A percentile compares a stretch with the other conserved stretches of the same genome.
These are phyloP conservation scores for Blastobotrys elegans DNA, from an alignment of 1,139 yeast genomes.

Conservation along the genomic window DNA sequence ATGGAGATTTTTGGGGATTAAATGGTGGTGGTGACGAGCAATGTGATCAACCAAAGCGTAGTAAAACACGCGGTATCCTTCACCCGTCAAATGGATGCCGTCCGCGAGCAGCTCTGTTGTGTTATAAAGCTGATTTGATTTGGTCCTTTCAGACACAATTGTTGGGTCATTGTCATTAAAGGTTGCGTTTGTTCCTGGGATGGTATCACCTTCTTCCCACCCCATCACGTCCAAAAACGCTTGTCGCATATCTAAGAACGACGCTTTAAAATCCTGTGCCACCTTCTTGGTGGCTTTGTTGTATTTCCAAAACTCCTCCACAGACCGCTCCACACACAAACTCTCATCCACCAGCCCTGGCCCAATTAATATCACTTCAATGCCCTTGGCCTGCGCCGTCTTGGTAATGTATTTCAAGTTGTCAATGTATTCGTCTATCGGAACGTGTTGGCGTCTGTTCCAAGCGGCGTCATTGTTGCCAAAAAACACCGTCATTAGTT, in stretches of 20 bases:
- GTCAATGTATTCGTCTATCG: constrained; percentile 40
- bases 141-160: no score
- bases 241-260: constrained; percentile 51
- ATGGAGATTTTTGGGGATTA: neutral
- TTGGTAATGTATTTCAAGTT: constrained; percentile 45
- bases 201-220: constrained; percentile 25
- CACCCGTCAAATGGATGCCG: constrained; percentile 64
- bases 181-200: constrained; percentile 19
- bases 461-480: constrained; percentile 21
- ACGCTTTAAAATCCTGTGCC: constrained; percentile 43
- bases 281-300: constrained; percentile 46
- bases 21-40: neutral
- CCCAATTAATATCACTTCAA: constrained; percentile 53
- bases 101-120: constrained; percentile 40
- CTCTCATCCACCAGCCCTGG: neutral
- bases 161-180: no score
- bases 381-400: constrained; percentile 30
- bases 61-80: constrained; percentile 52
- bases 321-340: neutral
- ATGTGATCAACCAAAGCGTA: constrained; percentile 32
- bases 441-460: constrained; percentile 43
- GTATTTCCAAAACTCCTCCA: constrained; percentile 43
- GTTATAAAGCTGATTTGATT: no score
- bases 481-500: constrained; percentile 20
- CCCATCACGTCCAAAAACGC: constrained; percentile 36